phyloP scores from a whole-genome alignment of 179 eudicot genomes.

The Spergularia azorica region DNA sequence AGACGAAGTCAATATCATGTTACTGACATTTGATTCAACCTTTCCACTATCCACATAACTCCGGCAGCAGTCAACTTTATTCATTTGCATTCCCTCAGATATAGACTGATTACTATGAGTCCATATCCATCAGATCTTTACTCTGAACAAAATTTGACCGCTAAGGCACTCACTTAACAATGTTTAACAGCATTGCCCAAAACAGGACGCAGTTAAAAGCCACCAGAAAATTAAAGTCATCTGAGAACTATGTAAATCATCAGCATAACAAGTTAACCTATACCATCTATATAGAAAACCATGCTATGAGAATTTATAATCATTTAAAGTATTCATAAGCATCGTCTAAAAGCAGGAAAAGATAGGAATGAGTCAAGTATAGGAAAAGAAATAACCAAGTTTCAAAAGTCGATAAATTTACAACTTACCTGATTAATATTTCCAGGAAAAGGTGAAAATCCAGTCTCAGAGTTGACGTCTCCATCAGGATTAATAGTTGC shows the following conservation, averaged over 20 bases:
- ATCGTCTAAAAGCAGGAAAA: neutral
- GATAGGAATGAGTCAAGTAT: neutral
- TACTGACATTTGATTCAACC: neutral
- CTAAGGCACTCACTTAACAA: neutral
- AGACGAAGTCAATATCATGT: neutral
- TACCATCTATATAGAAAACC: neutral
- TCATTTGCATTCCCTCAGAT: neutral
- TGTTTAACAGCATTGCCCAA: neutral
- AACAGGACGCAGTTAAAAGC: neutral
- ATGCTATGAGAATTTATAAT: neutral
- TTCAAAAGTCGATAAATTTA: conserved; percentile 2
- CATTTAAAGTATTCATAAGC: neutral
- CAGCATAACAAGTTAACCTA: neutral
- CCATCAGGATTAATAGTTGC: conserved; percentile 90
- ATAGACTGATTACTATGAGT: neutral
- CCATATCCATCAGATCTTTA: neutral
- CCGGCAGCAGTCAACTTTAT: neutral
- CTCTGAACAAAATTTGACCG: neutral
- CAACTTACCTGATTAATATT: conserved; percentile 85
- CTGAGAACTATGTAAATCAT: conserved; percentile 9
- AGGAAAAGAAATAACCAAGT: neutral
- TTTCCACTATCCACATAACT: neutral
- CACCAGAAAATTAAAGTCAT: neutral
- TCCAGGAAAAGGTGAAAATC: conserved; percentile 98
- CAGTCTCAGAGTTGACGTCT: conserved; percentile 87